phyloP scores from a whole-genome alignment of 2,329 filamentous ascomycete genomes.

The Clarireedia monteithiana region DNA sequence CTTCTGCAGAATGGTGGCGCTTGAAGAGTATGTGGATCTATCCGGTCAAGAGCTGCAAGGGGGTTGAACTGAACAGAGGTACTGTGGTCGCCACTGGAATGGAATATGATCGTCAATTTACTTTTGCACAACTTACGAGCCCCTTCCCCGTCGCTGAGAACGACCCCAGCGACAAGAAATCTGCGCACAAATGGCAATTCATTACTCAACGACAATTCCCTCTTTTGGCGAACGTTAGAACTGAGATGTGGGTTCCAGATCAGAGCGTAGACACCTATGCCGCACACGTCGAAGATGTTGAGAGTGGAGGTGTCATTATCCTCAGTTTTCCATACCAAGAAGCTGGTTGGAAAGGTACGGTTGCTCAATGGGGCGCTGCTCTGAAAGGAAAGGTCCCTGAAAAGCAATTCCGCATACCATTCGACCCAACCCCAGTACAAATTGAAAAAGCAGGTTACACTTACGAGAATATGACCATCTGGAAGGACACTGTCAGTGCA shows the following conservation, averaged over 20 bases:
- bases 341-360: constrained; percentile 38
- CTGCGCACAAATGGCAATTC: constrained; percentile 55
- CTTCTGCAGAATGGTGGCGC: constrained; percentile 33
- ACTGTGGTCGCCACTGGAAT: constrained; percentile 62
- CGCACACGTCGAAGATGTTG: constrained; percentile 39
- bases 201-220: constrained; percentile 64
- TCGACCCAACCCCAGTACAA: constrained; percentile 50
- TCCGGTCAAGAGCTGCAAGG: constrained; percentile 74
- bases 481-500: constrained; percentile 48
- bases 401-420: constrained; percentile 58
- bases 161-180: constrained; percentile 31
- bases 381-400: constrained; percentile 46
- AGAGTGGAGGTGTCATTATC: constrained; percentile 53
- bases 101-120: constrained; percentile 75
- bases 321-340: constrained; percentile 57
- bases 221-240: constrained; percentile 59
- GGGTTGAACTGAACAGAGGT: constrained; percentile 61
- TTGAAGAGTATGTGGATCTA: constrained; percentile 71
- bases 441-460: constrained; percentile 51
- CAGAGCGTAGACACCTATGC: constrained; percentile 44
- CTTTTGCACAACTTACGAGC: constrained; percentile 62
- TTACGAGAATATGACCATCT: constrained; percentile 55
- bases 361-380: constrained; percentile 42
- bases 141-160: constrained; percentile 37
- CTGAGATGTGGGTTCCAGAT: constrained; percentile 64